Base-by-base conservation (phyloP, 192 early-diverging fungal genomes). In the Coemansia sp. region DNA sequence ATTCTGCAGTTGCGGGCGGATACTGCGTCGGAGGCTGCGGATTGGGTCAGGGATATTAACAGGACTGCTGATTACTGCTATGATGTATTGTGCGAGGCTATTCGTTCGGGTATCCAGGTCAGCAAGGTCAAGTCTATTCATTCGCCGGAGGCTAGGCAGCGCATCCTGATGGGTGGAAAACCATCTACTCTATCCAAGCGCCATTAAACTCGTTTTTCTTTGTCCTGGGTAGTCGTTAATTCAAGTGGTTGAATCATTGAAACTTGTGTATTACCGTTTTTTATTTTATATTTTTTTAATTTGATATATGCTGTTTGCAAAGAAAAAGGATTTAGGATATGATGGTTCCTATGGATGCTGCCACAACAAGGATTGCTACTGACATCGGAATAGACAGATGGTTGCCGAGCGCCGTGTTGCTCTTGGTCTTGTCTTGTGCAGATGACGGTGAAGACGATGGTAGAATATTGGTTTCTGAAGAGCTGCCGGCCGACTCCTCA, bases 51-150 rank as follows among this genome's bases (percentile, higher is more conserved):
- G 49, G 72, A 75, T 52, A 67, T 80, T 25, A 80, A 75, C 69
- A 75, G 69, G 63, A 80, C 77, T 1, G 58, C 77, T 22, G 69
- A 80, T 60, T 64, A 75, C 66, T 80, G 77, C 63, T 80, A 80
- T 60, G 68, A 75, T 48, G 72, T 80, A 45, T 63, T 80, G 68
- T 75, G 77, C 49, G 77, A 80, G 56, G 77, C 77, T 2, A 64
- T 80, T 29, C 69, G 72, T 59, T 74, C 77, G 40, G 77, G 77
- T 2, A 80, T 80, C 59, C 77, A 80, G 56, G 71, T 80, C 60
- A 75, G 77, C 77, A 80, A 80, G 60, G 77, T 80, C 69, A 80
- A 80, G 69, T 80, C 77, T 2, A 69, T 80, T 28, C 74, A 75
- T 48, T 80, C 77, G 63, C 66, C 69, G 2, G 77, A 80, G 30